Base-by-base conservation (phyloP, 2,329 filamentous ascomycete species). In the Hymenotorrendiella dingleyae region DNA sequence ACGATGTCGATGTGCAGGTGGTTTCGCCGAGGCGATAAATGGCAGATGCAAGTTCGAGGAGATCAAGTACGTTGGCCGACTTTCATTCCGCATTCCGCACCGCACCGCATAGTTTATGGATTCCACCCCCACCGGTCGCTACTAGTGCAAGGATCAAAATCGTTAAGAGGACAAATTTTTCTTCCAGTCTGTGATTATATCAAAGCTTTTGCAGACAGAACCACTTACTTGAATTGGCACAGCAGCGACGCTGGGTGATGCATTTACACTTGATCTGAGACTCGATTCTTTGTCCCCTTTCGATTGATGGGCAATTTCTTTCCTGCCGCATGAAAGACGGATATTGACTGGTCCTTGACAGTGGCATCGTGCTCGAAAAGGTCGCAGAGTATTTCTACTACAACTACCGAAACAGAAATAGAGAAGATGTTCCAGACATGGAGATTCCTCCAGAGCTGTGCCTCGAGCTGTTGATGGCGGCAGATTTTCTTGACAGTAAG, bases 331-430 rank as follows among this genome's bases (percentile, higher is more conserved):
- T n/a, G n/a, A n/a, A n/a, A n/a, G n/a, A n/a, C n/a, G n/a, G n/a
- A n/a, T n/a, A n/a, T n/a, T n/a, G n/a, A n/a, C n/a, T n/a, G n/a
- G n/a, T n/a, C n/a, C 17, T 34, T 23, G 23, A 54, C 61, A 89
- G 84, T 64, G 82, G 79, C 50, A 69, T 82, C 40, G 76, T 89
- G 5, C 76, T 91, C 3, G 85, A 90, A 62, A 88, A 87, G 61
- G 80, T 90, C 23, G 84, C 82, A 62, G 84, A 90, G 65, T 91
- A 90, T 65, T 82, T 89, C 49, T 85, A 88, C 61, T 90, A 89
- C 68, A 85, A 84, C 69, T 82, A 88, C 64, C 82, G 81, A 57
- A 74, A 86, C 64, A 74, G 74, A 39, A 75, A 87, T 52, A 71
- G 71, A 52, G 80, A 82, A 54, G 80, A 88, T 55, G 84, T 89